Percentiles rank a stretch among this genome's conserved stretches.
These are phyloP conservation scores for Russula foetens DNA, from an alignment of 768 basidiomycete genomes.

Conservation along the genomic window DNA sequence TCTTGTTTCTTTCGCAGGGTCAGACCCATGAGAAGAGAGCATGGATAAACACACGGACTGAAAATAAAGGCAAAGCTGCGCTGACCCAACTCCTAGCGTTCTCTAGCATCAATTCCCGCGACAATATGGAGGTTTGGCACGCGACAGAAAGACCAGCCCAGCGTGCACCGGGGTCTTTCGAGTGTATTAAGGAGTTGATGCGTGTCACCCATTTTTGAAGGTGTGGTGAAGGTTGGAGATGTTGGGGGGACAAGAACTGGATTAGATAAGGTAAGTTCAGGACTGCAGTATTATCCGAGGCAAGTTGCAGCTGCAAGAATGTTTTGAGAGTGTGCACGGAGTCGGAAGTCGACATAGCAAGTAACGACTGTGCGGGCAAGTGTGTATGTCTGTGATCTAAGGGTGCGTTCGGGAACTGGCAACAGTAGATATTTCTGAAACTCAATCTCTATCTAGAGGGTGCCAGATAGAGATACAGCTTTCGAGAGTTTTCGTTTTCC, in stretches of 20 bases:
- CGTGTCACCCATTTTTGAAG: slow-evolving; percentile 70
- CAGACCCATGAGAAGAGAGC: slow-evolving; percentile 23
- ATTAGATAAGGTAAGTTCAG: slow-evolving; percentile 53
- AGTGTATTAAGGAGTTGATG: slow-evolving; percentile 64
- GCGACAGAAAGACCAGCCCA: slow-evolving; percentile 80
- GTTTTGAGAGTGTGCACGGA: slow-evolving; percentile 45
- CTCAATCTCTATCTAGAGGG: too few relatives aligned
- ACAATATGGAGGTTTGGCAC: slow-evolving; percentile 51
- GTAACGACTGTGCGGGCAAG: background rate
- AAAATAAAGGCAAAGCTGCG: slow-evolving; percentile 53
- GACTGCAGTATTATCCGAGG: slow-evolving; percentile 56
- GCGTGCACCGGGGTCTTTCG: slow-evolving; percentile 66
- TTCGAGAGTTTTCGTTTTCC: too few relatives aligned
- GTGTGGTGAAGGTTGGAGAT: slow-evolving; percentile 55
- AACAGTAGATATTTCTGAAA: too few relatives aligned
- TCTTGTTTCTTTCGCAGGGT: slow-evolving; percentile 54
- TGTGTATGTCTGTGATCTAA: too few relatives aligned
- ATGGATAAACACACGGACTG: slow-evolving; percentile 43
- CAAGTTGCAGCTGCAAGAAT: slow-evolving; percentile 63
- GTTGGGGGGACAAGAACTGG: slow-evolving; percentile 42
- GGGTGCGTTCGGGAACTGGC: too few relatives aligned
- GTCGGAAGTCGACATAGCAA: slow-evolving; percentile 7
- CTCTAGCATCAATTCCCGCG: slow-evolving; percentile 55
- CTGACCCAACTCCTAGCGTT: slow-evolving; percentile 67
- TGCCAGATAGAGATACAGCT: too few relatives aligned